A percentile compares a stretch with the other conserved stretches of the same genome.
Evolutionary conservation across 2,329 filamentous ascomycete species (phyloP).

Genomic region (Sclerotinia spermophila): DNA sequence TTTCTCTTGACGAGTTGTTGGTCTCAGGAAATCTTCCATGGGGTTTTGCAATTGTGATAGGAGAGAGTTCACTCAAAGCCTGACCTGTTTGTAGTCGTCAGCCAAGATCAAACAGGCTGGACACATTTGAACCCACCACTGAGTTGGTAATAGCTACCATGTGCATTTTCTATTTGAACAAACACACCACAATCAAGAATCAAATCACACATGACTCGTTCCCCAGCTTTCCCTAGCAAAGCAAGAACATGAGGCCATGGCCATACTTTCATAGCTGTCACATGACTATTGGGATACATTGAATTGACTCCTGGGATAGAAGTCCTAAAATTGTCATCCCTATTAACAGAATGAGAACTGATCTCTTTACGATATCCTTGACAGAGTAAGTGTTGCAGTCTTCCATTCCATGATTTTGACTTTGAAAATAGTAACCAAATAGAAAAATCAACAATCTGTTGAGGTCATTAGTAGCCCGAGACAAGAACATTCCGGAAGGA

Average conservation of each 20-base stretch:
- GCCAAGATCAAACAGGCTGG: slow-evolving; percentile 13
- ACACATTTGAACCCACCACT: slow-evolving; percentile 54
- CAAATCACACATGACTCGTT: slow-evolving; percentile 72
- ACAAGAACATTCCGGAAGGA: slow-evolving; percentile 18
- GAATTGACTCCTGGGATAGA: slow-evolving; percentile 63
- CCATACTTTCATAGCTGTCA: slow-evolving; percentile 60
- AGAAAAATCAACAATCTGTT: slow-evolving; percentile 69
- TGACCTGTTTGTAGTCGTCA: slow-evolving; percentile 27
- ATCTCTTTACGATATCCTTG: slow-evolving; percentile 67
- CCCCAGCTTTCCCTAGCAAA: slow-evolving; percentile 70
- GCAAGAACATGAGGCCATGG: slow-evolving; percentile 75
- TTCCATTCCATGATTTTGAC: slow-evolving; percentile 44
- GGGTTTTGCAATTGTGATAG: slow-evolving; percentile 19
- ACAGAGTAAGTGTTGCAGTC: slow-evolving; percentile 73
- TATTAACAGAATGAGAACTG: slow-evolving; percentile 24
- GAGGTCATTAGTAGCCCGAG: slow-evolving; percentile 10
- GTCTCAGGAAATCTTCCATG: background rate
- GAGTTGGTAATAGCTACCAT: slow-evolving; percentile 71
- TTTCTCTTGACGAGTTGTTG: background rate
- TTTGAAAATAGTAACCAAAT: slow-evolving; percentile 74
- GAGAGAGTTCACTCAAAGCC: slow-evolving; percentile 33
- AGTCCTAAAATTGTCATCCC: slow-evolving; percentile 37
- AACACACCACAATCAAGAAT: slow-evolving; percentile 79
- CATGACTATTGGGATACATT: slow-evolving; percentile 65
- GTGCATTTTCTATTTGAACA: slow-evolving; percentile 53